A percentile compares a stretch with the other conserved stretches of the same genome.
Conservation (phyloP, 495 filamentous ascomycete species). For the Chaetomium cochliodes region DNA sequence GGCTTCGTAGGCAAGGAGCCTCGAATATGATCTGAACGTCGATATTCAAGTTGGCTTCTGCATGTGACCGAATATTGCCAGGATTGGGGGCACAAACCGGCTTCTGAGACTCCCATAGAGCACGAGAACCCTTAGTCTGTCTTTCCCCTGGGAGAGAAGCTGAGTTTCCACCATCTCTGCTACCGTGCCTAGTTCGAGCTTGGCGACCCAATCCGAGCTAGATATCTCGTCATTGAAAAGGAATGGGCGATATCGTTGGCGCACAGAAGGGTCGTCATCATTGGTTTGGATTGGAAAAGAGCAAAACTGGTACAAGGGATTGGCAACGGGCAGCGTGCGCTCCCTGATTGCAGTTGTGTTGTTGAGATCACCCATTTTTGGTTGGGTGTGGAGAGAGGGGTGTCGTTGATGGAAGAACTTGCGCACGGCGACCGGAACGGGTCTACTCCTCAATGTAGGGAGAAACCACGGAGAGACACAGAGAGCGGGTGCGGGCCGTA, state of each 20-base stretch:
- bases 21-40: background rate
- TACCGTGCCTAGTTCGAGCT: slow-evolving; percentile 6
- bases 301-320: background rate
- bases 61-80: background rate
- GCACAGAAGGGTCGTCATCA: background rate
- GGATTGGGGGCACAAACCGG: background rate
- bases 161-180: slow-evolving; percentile 3
- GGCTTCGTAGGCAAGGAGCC: slow-evolving; percentile 9
- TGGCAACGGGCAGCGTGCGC: background rate
- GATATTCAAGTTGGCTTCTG: background rate
- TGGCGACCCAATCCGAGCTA: background rate
- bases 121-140: slow-evolving; percentile 1
- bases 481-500: background rate
- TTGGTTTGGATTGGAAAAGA: background rate
- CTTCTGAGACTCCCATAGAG: slow-evolving; percentile 4
- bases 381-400: background rate
- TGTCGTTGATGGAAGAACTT: background rate
- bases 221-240: slow-evolving; percentile 7
- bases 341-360: slow-evolving; percentile 28
- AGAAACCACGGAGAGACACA: background rate
- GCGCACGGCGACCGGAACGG: background rate
- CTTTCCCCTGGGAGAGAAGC: background rate
- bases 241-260: slow-evolving; percentile 1
- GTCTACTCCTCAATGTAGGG: background rate
- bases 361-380: slow-evolving; percentile 42